A percentile compares a stretch with the other conserved stretches of the same genome.
Conservation (phyloP, 1,284 basidiomycete genomes). For the Apiotrichum veenhuisii region DNA sequence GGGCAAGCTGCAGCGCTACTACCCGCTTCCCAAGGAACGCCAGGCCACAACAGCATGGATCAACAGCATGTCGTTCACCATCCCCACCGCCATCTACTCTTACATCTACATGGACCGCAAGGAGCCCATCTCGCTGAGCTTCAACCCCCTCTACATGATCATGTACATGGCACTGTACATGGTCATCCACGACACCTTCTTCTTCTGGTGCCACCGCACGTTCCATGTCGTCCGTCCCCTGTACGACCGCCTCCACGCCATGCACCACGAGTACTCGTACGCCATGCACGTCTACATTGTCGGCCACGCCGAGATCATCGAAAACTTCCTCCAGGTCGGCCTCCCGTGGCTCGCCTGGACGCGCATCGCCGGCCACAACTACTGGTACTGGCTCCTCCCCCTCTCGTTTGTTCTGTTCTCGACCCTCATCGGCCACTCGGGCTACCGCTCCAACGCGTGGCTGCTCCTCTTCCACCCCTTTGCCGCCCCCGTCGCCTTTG, state of each 20-base stretch:
- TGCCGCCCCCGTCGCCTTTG: background rate
- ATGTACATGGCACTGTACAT: slow-evolving; percentile 5
- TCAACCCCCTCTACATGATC: background rate
- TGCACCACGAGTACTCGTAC: slow-evolving; percentile 13
- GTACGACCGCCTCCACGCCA: slow-evolving; percentile 4
- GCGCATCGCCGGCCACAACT: slow-evolving; percentile 6
- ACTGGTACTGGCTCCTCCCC: slow-evolving; percentile 5
- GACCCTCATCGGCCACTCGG: slow-evolving; percentile 7
- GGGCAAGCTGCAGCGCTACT: slow-evolving; percentile 1
- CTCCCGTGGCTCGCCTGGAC: slow-evolving; percentile 3
- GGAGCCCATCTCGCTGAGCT: background rate
- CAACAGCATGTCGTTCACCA: slow-evolving; percentile 3
- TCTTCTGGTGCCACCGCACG: slow-evolving; percentile 5
- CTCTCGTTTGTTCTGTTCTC: slow-evolving; percentile 6
- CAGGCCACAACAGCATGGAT: background rate
- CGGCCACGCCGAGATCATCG: slow-evolving; percentile 7
- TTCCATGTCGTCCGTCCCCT: slow-evolving; percentile 4
- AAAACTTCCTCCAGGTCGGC: slow-evolving; percentile 10
- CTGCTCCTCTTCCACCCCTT: slow-evolving; percentile 6
- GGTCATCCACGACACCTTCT: slow-evolving; percentile 8
- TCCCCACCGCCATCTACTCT: background rate
- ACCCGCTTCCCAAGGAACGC: slow-evolving; percentile 2
- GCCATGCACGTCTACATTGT: slow-evolving; percentile 8
- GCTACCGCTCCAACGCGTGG: slow-evolving; percentile 1
- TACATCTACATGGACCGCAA: background rate